Percentiles rank a stretch among this genome's conserved stretches.
Evolutionary conservation across 2,329 filamentous ascomycete genomes (phyloP).

Genomic region (Daldinia sp.): DNA sequence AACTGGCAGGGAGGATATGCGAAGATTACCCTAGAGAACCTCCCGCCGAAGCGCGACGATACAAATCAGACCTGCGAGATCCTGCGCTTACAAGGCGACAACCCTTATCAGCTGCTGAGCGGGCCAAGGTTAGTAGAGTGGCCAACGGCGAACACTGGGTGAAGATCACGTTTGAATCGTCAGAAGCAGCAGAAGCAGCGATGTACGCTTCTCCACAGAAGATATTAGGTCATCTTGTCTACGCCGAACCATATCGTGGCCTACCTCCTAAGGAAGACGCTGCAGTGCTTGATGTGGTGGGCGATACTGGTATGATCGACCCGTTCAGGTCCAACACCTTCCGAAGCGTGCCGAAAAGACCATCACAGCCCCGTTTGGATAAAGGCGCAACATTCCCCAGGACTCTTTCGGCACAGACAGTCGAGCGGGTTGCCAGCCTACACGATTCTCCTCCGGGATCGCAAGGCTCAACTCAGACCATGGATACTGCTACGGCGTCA

Average conservation of each 20-base stretch:
- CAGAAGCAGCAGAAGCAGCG: constrained; percentile 76
- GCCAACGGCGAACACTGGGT: constrained; percentile 93
- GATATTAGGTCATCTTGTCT: constrained; percentile 77
- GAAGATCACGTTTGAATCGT: constrained; percentile 83
- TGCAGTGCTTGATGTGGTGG: constrained; percentile 67
- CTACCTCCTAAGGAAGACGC: constrained; percentile 73
- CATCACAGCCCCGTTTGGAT: constrained; percentile 46
- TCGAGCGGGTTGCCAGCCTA: constrained; percentile 44
- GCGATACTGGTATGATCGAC: constrained; percentile 54
- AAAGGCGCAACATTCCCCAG: constrained; percentile 48
- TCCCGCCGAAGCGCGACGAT: constrained; percentile 76
- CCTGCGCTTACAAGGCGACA: constrained; percentile 75
- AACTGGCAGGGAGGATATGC: constrained; percentile 85
- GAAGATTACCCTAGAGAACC: constrained; percentile 93
- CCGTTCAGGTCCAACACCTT: constrained; percentile 32
- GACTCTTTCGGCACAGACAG: constrained; percentile 45
- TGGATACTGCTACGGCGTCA: constrained; percentile 65
- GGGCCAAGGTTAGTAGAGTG: constrained; percentile 82
- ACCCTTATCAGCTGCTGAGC: constrained; percentile 77
- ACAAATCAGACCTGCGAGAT: constrained; percentile 79
- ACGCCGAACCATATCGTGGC: constrained; percentile 77
- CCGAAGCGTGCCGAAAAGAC: constrained; percentile 38
- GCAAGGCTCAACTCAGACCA: constrained; percentile 65
- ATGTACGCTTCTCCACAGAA: constrained; percentile 77
- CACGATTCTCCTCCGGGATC: constrained; percentile 59